Base-by-base conservation (phyloP, 169 alveolate species). In the Eimeria praecox region DNA sequence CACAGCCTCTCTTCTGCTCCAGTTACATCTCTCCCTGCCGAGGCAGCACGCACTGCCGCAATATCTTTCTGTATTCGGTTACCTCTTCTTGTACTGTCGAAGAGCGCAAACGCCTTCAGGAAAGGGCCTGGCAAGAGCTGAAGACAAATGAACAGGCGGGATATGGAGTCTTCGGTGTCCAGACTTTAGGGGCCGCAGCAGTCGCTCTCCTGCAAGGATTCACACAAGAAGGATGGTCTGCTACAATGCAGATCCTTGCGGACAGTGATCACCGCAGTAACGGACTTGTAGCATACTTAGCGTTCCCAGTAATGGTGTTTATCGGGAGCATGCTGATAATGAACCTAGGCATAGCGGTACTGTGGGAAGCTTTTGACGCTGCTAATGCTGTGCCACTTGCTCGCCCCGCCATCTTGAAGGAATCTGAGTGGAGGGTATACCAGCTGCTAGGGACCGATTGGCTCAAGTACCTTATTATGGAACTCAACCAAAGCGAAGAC, bases 1-100 rank as follows among this genome's bases (percentile, higher is more conserved):
- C 94, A 12, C 96, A 94, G 66, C 40, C 59, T 44, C 73, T 40
- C 94, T 73, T 94, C 56, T 94, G 96, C 78, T 59, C 92, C 4
- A 49, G 54, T 20, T 49, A 46, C 56, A 56, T 24, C 78, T 87
- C 94, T 62, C 94, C 96, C 30, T 94, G 96, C 54, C 44, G 35
- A 40, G 94, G 54, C n/a, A 92, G 96, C 77, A 94, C 96, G 27
- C 62, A 66, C 10, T 94, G 96, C 90, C 96, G 96, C 54, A 94
- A 85, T 38, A 33, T 85, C 42, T 94, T 94, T 42, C 27, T 52
- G 20, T 33, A 75, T 46, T 89, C 96, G n/a, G 42, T 75, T 10
- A 69, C 92, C 24, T 92, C 95, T 46, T 64, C 91, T 4, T 94
- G 96, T 62, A 40, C 94, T 54, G 38, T 78, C 27, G 42, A 71